Conservation (phyloP, 768 basidiomycete genomes). For the Fibroporia radiculosa region DNA sequence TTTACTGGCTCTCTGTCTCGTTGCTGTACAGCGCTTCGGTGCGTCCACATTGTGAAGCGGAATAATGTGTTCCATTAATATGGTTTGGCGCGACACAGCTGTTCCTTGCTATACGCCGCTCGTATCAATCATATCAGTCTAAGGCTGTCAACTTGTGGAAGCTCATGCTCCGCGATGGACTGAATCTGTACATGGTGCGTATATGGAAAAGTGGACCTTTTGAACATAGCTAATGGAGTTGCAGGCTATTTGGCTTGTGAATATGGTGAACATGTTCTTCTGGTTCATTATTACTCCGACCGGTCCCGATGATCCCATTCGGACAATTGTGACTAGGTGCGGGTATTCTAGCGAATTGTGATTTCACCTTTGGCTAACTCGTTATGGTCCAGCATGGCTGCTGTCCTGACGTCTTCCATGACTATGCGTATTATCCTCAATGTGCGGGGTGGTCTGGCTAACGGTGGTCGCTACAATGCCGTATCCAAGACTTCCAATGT, state of each 20-base stretch:
- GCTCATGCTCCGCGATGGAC: slow-evolving; percentile 83
- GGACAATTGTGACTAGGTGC: slow-evolving; percentile 69
- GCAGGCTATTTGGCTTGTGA: slow-evolving; percentile 68
- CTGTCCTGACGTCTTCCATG: slow-evolving; percentile 84
- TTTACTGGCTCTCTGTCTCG: slow-evolving; percentile 80
- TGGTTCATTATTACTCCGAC: slow-evolving; percentile 79
- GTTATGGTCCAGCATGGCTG: slow-evolving; percentile 51
- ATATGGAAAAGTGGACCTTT: slow-evolving; percentile 24
- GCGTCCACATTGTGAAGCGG: slow-evolving; percentile 13
- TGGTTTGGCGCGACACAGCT: slow-evolving; percentile 29
- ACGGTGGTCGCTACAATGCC: slow-evolving; percentile 68
- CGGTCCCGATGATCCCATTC: slow-evolving; percentile 54
- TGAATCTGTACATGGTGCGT: slow-evolving; percentile 82
- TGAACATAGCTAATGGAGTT: slow-evolving; percentile 1
- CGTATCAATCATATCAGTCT: slow-evolving; percentile 44
- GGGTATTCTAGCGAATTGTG: not conserved
- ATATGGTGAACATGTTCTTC: slow-evolving; percentile 79
- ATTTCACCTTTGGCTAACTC: not conserved
- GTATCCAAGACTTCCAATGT: slow-evolving; percentile 12
- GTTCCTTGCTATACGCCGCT: slow-evolving; percentile 52
- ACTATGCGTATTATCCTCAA: slow-evolving; percentile 79
- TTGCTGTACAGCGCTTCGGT: slow-evolving; percentile 66
- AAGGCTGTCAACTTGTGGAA: slow-evolving; percentile 69
- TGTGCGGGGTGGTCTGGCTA: slow-evolving; percentile 66
- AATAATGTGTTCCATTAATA: not conserved